Base-by-base conservation (phyloP, 2,329 filamentous ascomycete genomes). In the Allantophomopsis lycopodina region DNA sequence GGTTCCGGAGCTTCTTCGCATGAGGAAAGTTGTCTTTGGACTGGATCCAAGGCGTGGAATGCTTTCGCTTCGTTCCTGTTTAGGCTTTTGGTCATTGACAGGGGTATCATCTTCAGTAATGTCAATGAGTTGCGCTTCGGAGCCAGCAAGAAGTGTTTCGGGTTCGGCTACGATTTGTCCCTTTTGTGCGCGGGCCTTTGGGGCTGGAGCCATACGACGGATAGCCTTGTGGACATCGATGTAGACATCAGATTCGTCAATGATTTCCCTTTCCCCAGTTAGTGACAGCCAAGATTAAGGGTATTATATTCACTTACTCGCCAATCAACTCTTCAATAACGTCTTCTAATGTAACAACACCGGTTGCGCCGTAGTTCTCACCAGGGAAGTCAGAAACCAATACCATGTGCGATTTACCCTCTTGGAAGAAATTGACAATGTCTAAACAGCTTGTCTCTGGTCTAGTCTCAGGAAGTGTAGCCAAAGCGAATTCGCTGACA, bases 361-460 rank as follows among this genome's bases (percentile, higher is more conserved):
- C 91, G 11, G 94, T 66, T 5, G 88, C 87, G 35, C 91, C 91
- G 52, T 83, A 79, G 52, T 94, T 80, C 48, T 93, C 85, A n/a
- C 89, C 88, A 1, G 91, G 91, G 23, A 62, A 70, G 53, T 94
- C 84, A 0, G 89, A 95, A 7, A 96, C 91, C 20, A 35, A 68
- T 0, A 96, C 89, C 88, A 98, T 94, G 60, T 98, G 91, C 2
- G 88, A 94, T 59, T 98, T 98, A 52, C 91, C 91, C 65, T 98
- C 91, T 60, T 98, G 91, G 66, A 98, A 98, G 61, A 95, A 98
- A 64, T 98, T 98, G 63, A 98, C 86, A 53, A 98, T 96, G 58
- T 98, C 91, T 41, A 98, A 64, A 57, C 91, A 98, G 63, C 88
- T 95, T 0, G 91, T 98, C 56, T 95, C 86, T 0, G 91, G 86